Base-by-base conservation (phyloP, 2,329 filamentous ascomycete species). In the Sphaerulina musiva region DNA sequence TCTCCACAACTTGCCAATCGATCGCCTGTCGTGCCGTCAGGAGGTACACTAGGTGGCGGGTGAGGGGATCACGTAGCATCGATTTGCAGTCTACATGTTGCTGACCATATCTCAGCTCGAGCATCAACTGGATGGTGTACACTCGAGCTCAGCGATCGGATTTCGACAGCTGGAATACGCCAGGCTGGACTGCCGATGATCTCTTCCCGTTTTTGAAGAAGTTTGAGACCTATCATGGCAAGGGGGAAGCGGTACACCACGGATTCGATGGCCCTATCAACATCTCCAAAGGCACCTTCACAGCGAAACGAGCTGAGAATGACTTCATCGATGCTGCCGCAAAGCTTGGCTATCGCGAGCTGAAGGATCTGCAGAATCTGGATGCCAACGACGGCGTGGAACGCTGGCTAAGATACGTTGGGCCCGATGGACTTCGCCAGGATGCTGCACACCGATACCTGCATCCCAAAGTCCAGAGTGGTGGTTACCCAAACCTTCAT, bases 21-120 rank as follows among this genome's bases (percentile, higher is more conserved):
- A 26, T 72, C 73, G 53, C 69, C 68, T 2, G 68, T 75, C 26
- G 71, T 76, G 4, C 71, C 72, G 6, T 69, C 63, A 4, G 74
- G 73, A 40, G 74, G 76, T 17, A 76, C 80, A 1, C 73, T 87
- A 0, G 85, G 85, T 17, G 85, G 84, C 5, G 82, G 82, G 48
- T 7, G 66, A 63, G 46, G 40, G 7, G 11, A n/a, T 12, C 11
- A 4, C n/a, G 12, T 12, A 1, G 38, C 29, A 10, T 29, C 10
- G 34, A 53, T 10, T 14, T 45, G 11, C 23, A 4, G 26, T 9
- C 7, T 36, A 10, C n/a, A 17, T 34, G 10, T 14, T 44, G 2
- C 12, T 23, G 6, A 54, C 36, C 32, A 20, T 26, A n/a, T 29
- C n/a, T 26, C 26, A 56, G 55, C 42, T 53, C 50, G 14, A 69